phyloP scores from a whole-genome alignment of 352 stramenopile genomes.

The Pythium myriotylum region DNA sequence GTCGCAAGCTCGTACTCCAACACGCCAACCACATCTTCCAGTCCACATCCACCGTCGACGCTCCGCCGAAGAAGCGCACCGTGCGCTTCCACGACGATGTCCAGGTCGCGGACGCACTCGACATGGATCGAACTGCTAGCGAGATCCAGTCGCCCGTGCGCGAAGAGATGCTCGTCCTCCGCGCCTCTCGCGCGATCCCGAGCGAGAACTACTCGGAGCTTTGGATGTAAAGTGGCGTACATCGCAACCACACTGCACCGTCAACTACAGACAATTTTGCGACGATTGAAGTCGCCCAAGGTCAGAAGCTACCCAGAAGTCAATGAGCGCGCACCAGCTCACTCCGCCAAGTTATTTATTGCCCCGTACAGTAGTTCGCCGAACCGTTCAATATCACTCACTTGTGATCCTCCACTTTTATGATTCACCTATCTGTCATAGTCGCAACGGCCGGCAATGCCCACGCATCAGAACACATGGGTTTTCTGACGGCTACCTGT shows the following conservation, averaged over 20 bases:
- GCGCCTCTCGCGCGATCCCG: conserved; percentile 70
- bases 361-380: conserved; percentile 25
- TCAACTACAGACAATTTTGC: neutral
- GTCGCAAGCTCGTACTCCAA: conserved; percentile 65
- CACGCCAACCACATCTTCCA: conserved; percentile 42
- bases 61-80: conserved; percentile 15
- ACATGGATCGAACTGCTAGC: conserved; percentile 68
- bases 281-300: conserved; percentile 16
- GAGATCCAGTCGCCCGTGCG: conserved; percentile 50
- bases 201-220: conserved; percentile 78
- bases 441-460: no score
- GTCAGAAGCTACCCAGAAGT: no score
- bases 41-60: conserved; percentile 10
- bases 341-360: conserved; percentile 18
- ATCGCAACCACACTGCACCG: no score
- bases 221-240: conserved; percentile 44
- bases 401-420: neutral
- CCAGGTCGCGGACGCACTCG: conserved; percentile 44
- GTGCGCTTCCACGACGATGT: conserved; percentile 71
- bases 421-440: no score
- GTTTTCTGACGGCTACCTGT: no score
- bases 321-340: conserved; percentile 4
- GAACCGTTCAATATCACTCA: conserved; percentile 1
- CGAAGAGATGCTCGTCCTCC: conserved; percentile 81
- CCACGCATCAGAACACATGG: no score